Percentiles rank a stretch among this genome's conserved stretches.
These are phyloP conservation scores for Mesembryanthemum crystallinum DNA, from an alignment of 148 eudicot species.

Conservation along the genomic window DNA sequence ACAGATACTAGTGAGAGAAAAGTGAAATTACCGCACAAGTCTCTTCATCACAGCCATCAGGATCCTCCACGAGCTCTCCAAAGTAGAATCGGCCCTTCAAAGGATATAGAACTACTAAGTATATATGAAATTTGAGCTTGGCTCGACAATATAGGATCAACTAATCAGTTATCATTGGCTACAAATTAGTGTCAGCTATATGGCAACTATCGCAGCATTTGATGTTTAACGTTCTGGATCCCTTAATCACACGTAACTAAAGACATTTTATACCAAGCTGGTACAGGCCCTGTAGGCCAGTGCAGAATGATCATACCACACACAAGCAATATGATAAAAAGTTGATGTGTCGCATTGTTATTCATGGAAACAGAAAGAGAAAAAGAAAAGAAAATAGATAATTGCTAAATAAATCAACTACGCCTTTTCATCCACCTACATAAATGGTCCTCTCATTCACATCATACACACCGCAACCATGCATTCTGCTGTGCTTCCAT, in stretches of 20 bases:
- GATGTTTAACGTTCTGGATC: too few species aligned
- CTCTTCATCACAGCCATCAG: conserved; percentile 69
- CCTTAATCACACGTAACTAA: too few species aligned
- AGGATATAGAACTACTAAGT: conserved; percentile 9
- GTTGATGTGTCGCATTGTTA: neutral
- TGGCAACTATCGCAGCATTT: too few species aligned
- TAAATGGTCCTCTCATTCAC: conserved; percentile 66
- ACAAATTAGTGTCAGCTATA: neutral
- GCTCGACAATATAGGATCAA: conserved; percentile 1
- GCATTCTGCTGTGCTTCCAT: conserved; percentile 94
- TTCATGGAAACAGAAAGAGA: neutral
- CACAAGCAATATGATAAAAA: neutral
- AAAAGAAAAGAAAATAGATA: neutral
- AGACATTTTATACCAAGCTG: neutral
- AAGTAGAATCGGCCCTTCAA: conserved; percentile 88
- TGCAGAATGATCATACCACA: neutral
- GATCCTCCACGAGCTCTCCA: conserved; percentile 64
- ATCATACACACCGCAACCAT: conserved; percentile 89
- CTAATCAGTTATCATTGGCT: neutral
- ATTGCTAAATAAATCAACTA: neutral
- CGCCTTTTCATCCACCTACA: conserved; percentile 44
- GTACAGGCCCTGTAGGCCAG: too few species aligned
- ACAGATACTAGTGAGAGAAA: neutral
- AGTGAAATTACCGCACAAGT: conserved; percentile 48
- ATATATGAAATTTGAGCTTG: neutral